Conservation (phyloP, 805 yeast genomes). For the Spathaspora sp. region DNA sequence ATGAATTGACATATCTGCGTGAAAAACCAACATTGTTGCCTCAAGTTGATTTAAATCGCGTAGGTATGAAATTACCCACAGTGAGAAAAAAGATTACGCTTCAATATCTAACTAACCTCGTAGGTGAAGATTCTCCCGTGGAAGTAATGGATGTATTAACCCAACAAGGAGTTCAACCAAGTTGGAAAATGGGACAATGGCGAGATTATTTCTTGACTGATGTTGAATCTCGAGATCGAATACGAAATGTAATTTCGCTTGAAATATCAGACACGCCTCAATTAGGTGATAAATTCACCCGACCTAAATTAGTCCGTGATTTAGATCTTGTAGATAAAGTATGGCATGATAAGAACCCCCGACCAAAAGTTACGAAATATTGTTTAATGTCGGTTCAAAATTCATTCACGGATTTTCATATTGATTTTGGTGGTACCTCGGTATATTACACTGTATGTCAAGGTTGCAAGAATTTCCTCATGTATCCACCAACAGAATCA, state of each 20-base stretch:
- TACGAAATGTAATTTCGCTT: conserved; percentile 75
- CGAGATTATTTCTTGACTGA: conserved; percentile 57
- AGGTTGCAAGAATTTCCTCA: conserved; percentile 73
- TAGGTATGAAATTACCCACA: conserved; percentile 55
- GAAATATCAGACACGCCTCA: conserved; percentile 62
- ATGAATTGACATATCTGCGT: conserved; percentile 29
- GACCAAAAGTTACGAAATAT: conserved; percentile 69
- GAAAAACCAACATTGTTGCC: conserved; percentile 46
- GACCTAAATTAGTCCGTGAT: conserved; percentile 65
- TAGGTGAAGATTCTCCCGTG: conserved; percentile 61
- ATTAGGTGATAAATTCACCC: conserved; percentile 43
- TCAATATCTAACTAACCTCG: conserved; percentile 47
- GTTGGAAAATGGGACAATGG: conserved; percentile 76
- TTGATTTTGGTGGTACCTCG: conserved; percentile 90
- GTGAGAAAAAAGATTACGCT: conserved; percentile 43
- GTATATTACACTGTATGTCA: conserved; percentile 79
- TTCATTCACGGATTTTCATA: conserved; percentile 85
- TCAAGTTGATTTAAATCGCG: conserved; percentile 17
- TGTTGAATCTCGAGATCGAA: conserved; percentile 51
- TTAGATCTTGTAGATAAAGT: conserved; percentile 67
- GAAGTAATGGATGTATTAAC: conserved; percentile 90
- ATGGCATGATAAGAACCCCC: conserved; percentile 44
- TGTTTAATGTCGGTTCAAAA: conserved; percentile 81
- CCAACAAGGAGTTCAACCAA: conserved; percentile 58
- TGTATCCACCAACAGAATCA: conserved; percentile 70